Evolutionary conservation across 345 rosid genomes (phyloP).

Genomic region (Eutrema japonicum): DNA sequence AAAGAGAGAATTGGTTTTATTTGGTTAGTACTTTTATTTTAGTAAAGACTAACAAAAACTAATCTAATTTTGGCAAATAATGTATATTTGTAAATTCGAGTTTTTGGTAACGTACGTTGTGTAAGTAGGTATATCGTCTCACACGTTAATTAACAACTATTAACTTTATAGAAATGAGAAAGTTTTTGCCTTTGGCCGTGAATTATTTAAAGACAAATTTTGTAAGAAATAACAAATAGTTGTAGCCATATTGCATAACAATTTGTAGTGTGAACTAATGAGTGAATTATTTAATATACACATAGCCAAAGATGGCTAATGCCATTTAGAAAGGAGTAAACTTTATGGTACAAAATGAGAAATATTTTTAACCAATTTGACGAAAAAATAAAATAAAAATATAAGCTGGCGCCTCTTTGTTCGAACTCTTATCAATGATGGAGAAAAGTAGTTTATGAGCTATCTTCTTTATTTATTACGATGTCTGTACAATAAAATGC

Average conservation of each 20-base stretch:
- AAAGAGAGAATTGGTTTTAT: constrained; percentile 31
- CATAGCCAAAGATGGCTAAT: not conserved
- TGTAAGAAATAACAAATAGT: not conserved
- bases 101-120: constrained; percentile 1
- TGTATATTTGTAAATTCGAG: constrained; percentile 23
- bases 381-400: not conserved
- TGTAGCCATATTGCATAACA: constrained; percentile 1
- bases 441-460: constrained; percentile 10
- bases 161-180: constrained; percentile 1
- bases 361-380: not conserved
- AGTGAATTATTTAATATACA: constrained; percentile 1
- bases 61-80: constrained; percentile 26
- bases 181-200: not conserved
- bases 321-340: not conserved
- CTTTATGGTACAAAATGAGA: constrained; percentile 17
- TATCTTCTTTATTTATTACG: not conserved
- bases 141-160: not conserved
- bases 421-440: not conserved
- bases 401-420: not conserved
- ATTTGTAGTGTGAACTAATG: constrained; percentile 21
- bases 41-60: constrained; percentile 34
- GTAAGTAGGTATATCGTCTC: not conserved
- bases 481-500: not conserved
- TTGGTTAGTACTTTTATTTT: constrained; percentile 29
- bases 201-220: not conserved